Evolutionary conservation across 768 basidiomycete genomes (phyloP).

Genomic region (Harrya chromipes): DNA sequence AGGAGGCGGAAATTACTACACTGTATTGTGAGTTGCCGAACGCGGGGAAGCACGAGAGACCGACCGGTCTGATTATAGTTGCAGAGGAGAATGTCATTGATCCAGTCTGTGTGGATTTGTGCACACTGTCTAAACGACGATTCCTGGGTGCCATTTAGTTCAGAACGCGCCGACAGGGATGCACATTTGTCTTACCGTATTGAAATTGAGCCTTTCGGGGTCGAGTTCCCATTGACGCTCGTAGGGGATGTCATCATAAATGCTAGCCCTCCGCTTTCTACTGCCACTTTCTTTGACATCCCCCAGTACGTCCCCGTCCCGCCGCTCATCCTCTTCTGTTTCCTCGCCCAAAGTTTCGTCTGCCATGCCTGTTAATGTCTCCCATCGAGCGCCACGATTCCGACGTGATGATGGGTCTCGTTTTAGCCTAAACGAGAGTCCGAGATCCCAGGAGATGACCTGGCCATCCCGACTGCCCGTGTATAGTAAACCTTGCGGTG

Average conservation of each 20-base stretch:
- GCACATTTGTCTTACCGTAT: slow-evolving; percentile 41
- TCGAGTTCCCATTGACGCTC: slow-evolving; percentile 85
- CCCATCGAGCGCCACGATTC: slow-evolving; percentile 53
- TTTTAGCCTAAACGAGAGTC: slow-evolving; percentile 53
- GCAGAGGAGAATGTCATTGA: slow-evolving; percentile 90
- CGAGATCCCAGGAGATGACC: slow-evolving; percentile 85
- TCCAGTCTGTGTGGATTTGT: slow-evolving; percentile 92
- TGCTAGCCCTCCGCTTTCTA: slow-evolving; percentile 31
- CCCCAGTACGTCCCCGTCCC: slow-evolving; percentile 75
- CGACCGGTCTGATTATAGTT: slow-evolving; percentile 86
- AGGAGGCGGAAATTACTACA: slow-evolving; percentile 86
- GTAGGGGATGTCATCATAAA: slow-evolving; percentile 43
- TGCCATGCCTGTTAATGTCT: slow-evolving; percentile 80
- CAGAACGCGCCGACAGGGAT: background rate
- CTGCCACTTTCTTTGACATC: slow-evolving; percentile 52
- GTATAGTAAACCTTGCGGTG: slow-evolving; percentile 87
- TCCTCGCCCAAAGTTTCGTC: slow-evolving; percentile 69
- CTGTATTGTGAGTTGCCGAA: slow-evolving; percentile 5
- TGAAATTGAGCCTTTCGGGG: slow-evolving; percentile 43
- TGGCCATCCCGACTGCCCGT: slow-evolving; percentile 88
- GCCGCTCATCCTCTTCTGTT: slow-evolving; percentile 59
- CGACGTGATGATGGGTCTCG: slow-evolving; percentile 28
- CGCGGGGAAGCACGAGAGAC: slow-evolving; percentile 21
- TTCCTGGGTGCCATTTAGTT: slow-evolving; percentile 33
- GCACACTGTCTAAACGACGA: slow-evolving; percentile 82